phyloP scores from a whole-genome alignment of 768 basidiomycete genomes.

The Boletus insuetus region DNA sequence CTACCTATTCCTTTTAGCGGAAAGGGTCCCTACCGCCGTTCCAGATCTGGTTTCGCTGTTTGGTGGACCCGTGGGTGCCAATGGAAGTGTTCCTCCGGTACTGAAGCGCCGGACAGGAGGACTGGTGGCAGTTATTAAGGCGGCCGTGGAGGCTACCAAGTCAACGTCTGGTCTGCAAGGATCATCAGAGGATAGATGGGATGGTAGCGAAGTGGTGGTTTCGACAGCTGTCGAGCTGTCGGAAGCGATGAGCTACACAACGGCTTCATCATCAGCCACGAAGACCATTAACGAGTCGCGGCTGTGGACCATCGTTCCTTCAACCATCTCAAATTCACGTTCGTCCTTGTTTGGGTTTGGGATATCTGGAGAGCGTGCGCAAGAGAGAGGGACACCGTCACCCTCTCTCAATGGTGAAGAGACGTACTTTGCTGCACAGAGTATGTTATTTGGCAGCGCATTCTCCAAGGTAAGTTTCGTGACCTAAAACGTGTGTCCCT shows the following conservation, averaged over 20 bases:
- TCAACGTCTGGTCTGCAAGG: neutral
- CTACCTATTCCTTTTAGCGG: slow-evolving; percentile 68
- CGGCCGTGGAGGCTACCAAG: slow-evolving; percentile 35
- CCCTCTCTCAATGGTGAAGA: neutral
- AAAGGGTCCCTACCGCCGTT: slow-evolving; percentile 65
- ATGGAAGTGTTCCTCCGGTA: slow-evolving; percentile 53
- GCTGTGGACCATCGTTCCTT: slow-evolving; percentile 16
- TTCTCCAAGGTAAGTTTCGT: slow-evolving; percentile 13
- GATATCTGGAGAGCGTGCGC: slow-evolving; percentile 1
- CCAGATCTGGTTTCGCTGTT: slow-evolving; percentile 59
- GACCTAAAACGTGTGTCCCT: slow-evolving; percentile 7
- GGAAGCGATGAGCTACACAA: slow-evolving; percentile 5
- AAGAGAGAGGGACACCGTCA: neutral
- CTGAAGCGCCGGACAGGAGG: slow-evolving; percentile 62
- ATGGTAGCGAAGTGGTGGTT: neutral
- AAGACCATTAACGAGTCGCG: slow-evolving; percentile 12
- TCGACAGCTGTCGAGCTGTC: neutral
- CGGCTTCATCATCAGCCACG: slow-evolving; percentile 7
- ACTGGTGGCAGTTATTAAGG: slow-evolving; percentile 58
- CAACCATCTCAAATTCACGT: slow-evolving; percentile 13
- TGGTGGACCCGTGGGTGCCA: slow-evolving; percentile 24
- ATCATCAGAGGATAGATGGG: neutral
- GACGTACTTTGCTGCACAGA: slow-evolving; percentile 32
- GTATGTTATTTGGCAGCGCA: slow-evolving; percentile 45
- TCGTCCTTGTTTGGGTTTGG: slow-evolving; percentile 26